Conservation (phyloP, 116 monocot species). For the Zostera marina region DNA sequence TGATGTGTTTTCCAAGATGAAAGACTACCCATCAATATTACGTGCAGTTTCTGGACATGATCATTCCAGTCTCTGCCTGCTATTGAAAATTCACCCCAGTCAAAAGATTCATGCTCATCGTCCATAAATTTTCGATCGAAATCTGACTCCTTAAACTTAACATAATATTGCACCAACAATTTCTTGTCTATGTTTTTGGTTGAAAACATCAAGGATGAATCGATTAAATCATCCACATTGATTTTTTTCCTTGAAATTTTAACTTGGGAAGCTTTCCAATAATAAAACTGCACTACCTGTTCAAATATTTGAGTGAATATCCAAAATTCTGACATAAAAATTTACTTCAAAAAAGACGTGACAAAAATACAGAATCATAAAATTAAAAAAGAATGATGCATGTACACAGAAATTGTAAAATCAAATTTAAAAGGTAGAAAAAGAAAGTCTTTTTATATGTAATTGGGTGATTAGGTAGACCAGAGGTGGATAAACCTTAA, state of each 20-base stretch:
- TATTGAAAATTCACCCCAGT: constrained; percentile 7
- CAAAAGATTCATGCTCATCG: background rate
- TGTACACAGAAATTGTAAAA: background rate
- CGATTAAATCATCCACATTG: background rate
- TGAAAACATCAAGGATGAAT: constrained; percentile 1
- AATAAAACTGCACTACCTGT: constrained; percentile 16
- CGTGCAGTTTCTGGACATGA: constrained; percentile 4
- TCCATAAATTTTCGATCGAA: background rate
- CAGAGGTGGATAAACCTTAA: no score
- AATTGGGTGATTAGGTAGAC: background rate
- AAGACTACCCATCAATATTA: constrained; percentile 6
- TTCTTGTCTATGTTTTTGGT: background rate
- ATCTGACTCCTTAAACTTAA: background rate
- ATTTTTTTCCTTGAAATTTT: background rate
- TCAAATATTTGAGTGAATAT: background rate
- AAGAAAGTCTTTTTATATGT: background rate
- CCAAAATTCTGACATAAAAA: background rate
- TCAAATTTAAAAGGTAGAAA: background rate
- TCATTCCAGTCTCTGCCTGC: constrained; percentile 7
- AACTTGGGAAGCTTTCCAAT: constrained; percentile 10
- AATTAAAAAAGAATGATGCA: background rate
- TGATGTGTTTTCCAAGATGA: constrained; percentile 10
- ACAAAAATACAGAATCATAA: background rate
- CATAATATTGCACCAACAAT: background rate
- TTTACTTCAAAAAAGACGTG: background rate